Base-by-base conservation (phyloP, 2,329 filamentous ascomycete species). In the Calonectria fujianensis region DNA sequence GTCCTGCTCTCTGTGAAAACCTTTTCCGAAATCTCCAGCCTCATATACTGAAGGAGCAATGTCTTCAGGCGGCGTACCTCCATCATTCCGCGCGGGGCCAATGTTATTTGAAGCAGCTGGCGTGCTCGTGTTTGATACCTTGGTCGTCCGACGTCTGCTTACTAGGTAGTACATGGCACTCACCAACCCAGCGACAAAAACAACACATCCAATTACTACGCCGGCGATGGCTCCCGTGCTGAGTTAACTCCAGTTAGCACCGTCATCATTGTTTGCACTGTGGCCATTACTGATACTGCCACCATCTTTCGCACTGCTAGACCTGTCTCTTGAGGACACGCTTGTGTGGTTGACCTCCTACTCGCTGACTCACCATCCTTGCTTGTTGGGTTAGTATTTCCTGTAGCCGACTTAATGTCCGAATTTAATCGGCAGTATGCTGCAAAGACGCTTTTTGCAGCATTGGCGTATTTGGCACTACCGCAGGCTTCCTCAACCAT, bases 381-480 rank as follows among this genome's bases (percentile, higher is more conserved):
- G 29, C 16, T 31, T 8, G 27, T 66, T n/a, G 14, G 41, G 14
- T 51, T 35, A 10, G 18, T 66, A 32, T 37, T 32, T 8, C 4
- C 45, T 35, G 63, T 32, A n/a, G 45, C 24, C 35, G 63, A 24
- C 24, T 41, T 66, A 20, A 35, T 51, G 41, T 18, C 63, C 39
- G 39, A 66, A 31, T 51, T 66, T 24, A 66, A 29, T 24, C n/a
- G 63, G 14, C 63, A 66, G 14, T 66, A 66, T 24, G 16, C 41
- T 8, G 63, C 41, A 35, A 66, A 66, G 5, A 66, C 39, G 20
- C 35, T 29, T 18, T 32, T 48, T 20, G 63, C 63, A 24, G 29
- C 41, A 18, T 14, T n/a, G 29, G 51, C 16, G 29, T 32, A 20
- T 16, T 48, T 0, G 29, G 20, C 24, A 31, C 29, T 24, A 9